phyloP scores from a whole-genome alignment of 176 grass and related monocot genomes.

The Lolium perenne region DNA sequence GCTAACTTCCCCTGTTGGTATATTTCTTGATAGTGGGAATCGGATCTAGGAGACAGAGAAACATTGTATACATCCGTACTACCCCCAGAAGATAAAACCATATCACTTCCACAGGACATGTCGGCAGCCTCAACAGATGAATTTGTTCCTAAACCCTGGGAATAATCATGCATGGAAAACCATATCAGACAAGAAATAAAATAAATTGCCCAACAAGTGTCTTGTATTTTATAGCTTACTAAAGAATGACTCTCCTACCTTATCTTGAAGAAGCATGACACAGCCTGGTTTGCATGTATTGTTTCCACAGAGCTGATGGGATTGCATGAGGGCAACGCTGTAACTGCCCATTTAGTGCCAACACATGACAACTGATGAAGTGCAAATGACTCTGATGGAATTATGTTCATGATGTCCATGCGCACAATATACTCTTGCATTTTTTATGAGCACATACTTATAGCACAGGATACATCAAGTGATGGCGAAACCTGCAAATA shows the following conservation, averaged over 20 bases:
- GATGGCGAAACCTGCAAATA: slow-evolving; percentile 79
- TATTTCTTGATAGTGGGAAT: slow-evolving; percentile 92
- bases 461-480: slow-evolving; percentile 76
- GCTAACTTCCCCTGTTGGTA: slow-evolving; percentile 70
- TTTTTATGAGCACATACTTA: slow-evolving; percentile 77
- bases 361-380: slow-evolving; percentile 90
- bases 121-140: slow-evolving; percentile 49
- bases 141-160: slow-evolving; percentile 66
- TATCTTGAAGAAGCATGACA: slow-evolving; percentile 96
- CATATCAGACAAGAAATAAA: slow-evolving; percentile 31
- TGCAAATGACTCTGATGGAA: slow-evolving; percentile 64
- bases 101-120: slow-evolving; percentile 55
- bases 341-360: slow-evolving; percentile 73
- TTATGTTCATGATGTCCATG: slow-evolving; percentile 83
- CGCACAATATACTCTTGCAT: slow-evolving; percentile 85
- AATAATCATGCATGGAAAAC: slow-evolving; percentile 33
- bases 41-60: slow-evolving; percentile 68
- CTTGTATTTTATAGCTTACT: not conserved
- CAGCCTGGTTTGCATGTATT: slow-evolving; percentile 66
- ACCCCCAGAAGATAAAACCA: slow-evolving; percentile 53
- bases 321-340: slow-evolving; percentile 61
- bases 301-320: slow-evolving; percentile 65
- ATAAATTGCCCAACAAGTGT: slow-evolving; percentile 1
- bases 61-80: slow-evolving; percentile 63
- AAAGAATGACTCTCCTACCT: slow-evolving; percentile 58